A percentile compares a stretch with the other conserved stretches of the same genome.
phyloP scores from a whole-genome alignment of 371 early-diverging fungal genomes.

The Mortierella sp. region DNA sequence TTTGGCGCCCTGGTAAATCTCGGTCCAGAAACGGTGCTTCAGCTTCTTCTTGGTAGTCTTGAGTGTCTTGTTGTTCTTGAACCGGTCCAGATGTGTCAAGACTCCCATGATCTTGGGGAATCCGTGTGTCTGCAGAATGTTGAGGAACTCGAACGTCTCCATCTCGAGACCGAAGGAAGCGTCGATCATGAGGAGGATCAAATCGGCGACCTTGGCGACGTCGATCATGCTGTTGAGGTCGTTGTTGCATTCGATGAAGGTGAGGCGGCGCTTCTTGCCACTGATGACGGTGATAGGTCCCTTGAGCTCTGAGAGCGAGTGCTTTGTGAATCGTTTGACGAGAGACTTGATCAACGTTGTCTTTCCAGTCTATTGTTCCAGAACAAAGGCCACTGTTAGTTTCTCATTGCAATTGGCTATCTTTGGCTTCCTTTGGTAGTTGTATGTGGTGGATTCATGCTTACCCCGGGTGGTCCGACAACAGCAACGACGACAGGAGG shows the following conservation, averaged over 20 bases:
- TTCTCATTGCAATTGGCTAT: neutral
- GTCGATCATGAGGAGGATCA: slow-evolving; percentile 96
- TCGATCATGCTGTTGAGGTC: slow-evolving; percentile 99
- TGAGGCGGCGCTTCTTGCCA: slow-evolving; percentile 94
- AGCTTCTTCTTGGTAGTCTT: slow-evolving; percentile 92
- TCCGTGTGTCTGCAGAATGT: slow-evolving; percentile 97
- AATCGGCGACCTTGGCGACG: slow-evolving; percentile 97
- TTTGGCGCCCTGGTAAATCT: slow-evolving; percentile 98
- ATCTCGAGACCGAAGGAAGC: slow-evolving; percentile 99
- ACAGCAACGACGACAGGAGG: slow-evolving; percentile 96
- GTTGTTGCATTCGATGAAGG: slow-evolving; percentile 96
- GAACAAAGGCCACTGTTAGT: neutral
- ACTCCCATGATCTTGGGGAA: slow-evolving; percentile 99
- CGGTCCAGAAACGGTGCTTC: slow-evolving; percentile 99
- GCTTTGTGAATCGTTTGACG: slow-evolving; percentile 96
- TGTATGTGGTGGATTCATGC: slow-evolving; percentile 19
- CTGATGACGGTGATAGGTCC: slow-evolving; percentile 98
- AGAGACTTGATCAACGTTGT: slow-evolving; percentile 95
- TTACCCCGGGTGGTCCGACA: slow-evolving; percentile 95
- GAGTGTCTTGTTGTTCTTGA: slow-evolving; percentile 91
- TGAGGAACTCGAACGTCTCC: slow-evolving; percentile 99
- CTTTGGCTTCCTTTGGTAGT: neutral
- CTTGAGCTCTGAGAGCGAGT: slow-evolving; percentile 90
- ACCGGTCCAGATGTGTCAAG: slow-evolving; percentile 94
- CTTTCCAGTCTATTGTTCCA: slow-evolving; percentile 83